Evolutionary conservation across 2,329 filamentous ascomycete species (phyloP), one percentile per base, ranked within the genome.

Genomic region (Colletotrichum eremochloae): DNA sequence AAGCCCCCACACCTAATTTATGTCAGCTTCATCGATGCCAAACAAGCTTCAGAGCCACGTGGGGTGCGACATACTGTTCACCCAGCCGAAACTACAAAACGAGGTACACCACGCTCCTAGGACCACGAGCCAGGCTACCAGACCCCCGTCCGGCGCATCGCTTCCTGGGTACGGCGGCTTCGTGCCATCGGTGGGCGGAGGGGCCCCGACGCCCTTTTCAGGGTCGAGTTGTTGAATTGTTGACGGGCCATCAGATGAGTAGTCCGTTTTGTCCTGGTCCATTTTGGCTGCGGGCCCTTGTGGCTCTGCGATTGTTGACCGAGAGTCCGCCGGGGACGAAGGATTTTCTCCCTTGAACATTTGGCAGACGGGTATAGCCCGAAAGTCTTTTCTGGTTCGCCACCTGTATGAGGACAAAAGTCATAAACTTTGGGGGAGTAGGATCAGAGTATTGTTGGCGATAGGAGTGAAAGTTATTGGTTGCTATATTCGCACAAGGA

Each of bases 1-100:
- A 91, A 18, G 87, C 81, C 9, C 88, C 89, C 20, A 85, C 77
- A 52, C 81, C 81, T 83, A 50, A 14, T 14, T 8, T 4, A 6
- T 18, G 53, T 75, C 69, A 72, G 71, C 33, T 60, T 53, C 20
- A 12, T 29, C 31, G n/a, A 40, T 5, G 31, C 24, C 12, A 29
- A 55, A 44, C 29, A 36, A 36, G 11, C 38, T 65, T 56, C 29
- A 64, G 56, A 50, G 31, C 60, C 52, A 36, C 31, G 38, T 40
- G 50, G 20, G 48, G 52, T 33, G 50, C 29, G 24, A 75, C 77
- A 18, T 75, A 78, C 78, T 77, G 74, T 80, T 80, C 57, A 79
- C 71, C 79, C 81, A 84, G 7, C 84, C 84, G 46, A 82, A 83
- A 61, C 78, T 82, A 76, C 81, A 84, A 31, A 85, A 84, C 0